These are phyloP conservation scores for Clarkia xantiana DNA, from an alignment of 345 rosid genomes.

Conservation along the genomic window DNA sequence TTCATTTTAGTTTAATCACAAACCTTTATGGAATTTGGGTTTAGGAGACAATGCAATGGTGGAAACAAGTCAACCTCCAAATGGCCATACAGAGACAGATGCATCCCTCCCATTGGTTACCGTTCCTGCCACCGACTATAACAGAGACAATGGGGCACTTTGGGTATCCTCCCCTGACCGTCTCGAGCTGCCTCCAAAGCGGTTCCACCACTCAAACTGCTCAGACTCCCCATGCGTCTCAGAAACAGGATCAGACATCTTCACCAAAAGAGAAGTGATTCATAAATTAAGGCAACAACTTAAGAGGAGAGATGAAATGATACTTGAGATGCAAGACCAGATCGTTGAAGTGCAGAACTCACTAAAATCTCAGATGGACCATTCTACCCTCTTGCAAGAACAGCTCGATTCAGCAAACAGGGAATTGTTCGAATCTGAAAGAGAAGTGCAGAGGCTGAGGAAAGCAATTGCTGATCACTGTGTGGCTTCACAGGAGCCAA, in stretches of 20 bases:
- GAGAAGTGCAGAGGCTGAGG: slow-evolving; percentile 77
- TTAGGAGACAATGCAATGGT: slow-evolving; percentile 26
- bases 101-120: slow-evolving; percentile 59
- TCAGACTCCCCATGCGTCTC: slow-evolving; percentile 93
- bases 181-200: slow-evolving; percentile 64
- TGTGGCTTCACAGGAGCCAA: slow-evolving; percentile 34
- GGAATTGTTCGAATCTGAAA: slow-evolving; percentile 64
- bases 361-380: slow-evolving; percentile 42
- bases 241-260: slow-evolving; percentile 93
- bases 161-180: slow-evolving; percentile 80
- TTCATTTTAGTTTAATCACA: not conserved
- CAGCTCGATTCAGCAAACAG: slow-evolving; percentile 64
- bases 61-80: slow-evolving; percentile 22
- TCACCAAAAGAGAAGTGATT: slow-evolving; percentile 85
- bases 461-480: slow-evolving; percentile 84
- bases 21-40: not conserved
- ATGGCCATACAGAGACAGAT: slow-evolving; percentile 40
- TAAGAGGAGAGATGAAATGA: slow-evolving; percentile 91
- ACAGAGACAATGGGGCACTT: slow-evolving; percentile 49
- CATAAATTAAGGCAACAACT: slow-evolving; percentile 86
- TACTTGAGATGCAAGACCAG: slow-evolving; percentile 96
- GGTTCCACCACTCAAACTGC: slow-evolving; percentile 65
- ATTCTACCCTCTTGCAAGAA: slow-evolving; percentile 53
- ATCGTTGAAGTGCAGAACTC: slow-evolving; percentile 58
- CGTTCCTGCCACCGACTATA: slow-evolving; percentile 41